Conservation (phyloP, 2,329 filamentous ascomycete genomes). For the Stachybotrys elegans region DNA sequence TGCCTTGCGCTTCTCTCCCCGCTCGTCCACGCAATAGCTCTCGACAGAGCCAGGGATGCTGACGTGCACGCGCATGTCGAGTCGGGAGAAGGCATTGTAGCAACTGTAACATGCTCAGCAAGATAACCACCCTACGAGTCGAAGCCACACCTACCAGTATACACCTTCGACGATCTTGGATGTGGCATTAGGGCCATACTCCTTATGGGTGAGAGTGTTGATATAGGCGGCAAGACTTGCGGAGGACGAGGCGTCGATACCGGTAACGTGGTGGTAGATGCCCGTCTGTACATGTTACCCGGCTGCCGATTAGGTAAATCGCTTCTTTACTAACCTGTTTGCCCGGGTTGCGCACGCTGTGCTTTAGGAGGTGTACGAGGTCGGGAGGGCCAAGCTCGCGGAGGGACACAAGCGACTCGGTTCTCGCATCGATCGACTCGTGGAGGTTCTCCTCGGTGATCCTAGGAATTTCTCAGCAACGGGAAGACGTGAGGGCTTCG, state of each 20-base stretch:
- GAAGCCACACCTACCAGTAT: constrained; percentile 68
- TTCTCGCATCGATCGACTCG: constrained; percentile 87
- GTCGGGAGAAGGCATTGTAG: constrained; percentile 97
- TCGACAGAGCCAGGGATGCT: constrained; percentile 95
- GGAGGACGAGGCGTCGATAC: constrained; percentile 94
- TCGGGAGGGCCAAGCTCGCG: constrained; percentile 95
- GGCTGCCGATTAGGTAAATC: too few relatives aligned
- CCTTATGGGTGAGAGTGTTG: constrained; percentile 91
- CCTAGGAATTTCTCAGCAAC: constrained; percentile 41
- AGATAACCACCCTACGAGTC: constrained; percentile 1
- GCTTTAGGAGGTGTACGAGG: constrained; percentile 89
- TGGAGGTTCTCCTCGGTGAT: constrained; percentile 91
- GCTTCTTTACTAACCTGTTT: constrained; percentile 42
- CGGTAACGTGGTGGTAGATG: constrained; percentile 96
- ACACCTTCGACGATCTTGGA: constrained; percentile 90
- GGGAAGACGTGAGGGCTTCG: constrained; percentile 3
- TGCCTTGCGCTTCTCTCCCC: constrained; percentile 88
- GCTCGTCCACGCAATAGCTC: constrained; percentile 95
- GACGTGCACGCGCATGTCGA: constrained; percentile 98
- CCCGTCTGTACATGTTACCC: constrained; percentile 60
- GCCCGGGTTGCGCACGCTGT: constrained; percentile 50
- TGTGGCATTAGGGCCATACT: constrained; percentile 63
- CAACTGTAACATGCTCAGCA: constrained; percentile 46
- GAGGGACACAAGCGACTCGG: constrained; percentile 77
- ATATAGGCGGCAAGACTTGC: constrained; percentile 97